Evolutionary conservation across 106 monocot species (phyloP).

Genomic region (Triglochin maritima): DNA sequence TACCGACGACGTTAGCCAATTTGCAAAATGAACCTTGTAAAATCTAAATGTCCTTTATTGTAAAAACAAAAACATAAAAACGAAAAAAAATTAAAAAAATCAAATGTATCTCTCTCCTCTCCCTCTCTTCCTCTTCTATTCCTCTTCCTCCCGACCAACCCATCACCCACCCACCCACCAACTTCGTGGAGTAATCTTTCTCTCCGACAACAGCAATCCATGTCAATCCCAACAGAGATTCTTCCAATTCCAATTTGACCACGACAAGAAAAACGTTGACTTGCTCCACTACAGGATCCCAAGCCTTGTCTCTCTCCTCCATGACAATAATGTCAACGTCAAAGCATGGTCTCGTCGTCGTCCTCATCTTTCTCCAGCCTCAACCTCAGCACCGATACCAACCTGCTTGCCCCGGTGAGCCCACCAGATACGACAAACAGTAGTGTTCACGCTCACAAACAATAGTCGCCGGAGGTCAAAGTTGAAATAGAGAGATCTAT

Average conservation of each 20-base stretch:
- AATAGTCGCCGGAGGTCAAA: too few relatives aligned
- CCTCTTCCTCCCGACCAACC: too few relatives aligned
- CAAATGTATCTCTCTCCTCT: too few relatives aligned
- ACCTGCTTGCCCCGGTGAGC: background rate
- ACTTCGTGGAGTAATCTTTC: constrained; percentile 54
- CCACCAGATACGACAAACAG: background rate
- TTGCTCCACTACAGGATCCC: constrained; percentile 35
- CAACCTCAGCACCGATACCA: background rate
- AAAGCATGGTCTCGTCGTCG: background rate
- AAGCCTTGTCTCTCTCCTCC: constrained; percentile 60
- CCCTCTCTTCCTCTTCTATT: too few relatives aligned
- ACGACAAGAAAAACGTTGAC: background rate
- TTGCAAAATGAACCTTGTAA: too few relatives aligned
- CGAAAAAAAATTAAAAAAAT: too few relatives aligned
- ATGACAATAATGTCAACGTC: background rate
- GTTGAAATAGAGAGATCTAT: too few relatives aligned
- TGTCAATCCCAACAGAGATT: too few relatives aligned
- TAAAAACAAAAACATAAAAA: too few relatives aligned
- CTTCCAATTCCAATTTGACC: background rate
- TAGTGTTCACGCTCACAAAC: constrained; percentile 19
- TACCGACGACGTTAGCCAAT: too few relatives aligned
- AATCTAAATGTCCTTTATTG: too few relatives aligned
- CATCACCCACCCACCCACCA: too few relatives aligned
- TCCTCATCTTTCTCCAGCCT: constrained; percentile 14
- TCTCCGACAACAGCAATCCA: background rate